Evolutionary conservation across 2,329 filamentous ascomycete genomes (phyloP).

Genomic region (Pyrenochaeta sp.): DNA sequence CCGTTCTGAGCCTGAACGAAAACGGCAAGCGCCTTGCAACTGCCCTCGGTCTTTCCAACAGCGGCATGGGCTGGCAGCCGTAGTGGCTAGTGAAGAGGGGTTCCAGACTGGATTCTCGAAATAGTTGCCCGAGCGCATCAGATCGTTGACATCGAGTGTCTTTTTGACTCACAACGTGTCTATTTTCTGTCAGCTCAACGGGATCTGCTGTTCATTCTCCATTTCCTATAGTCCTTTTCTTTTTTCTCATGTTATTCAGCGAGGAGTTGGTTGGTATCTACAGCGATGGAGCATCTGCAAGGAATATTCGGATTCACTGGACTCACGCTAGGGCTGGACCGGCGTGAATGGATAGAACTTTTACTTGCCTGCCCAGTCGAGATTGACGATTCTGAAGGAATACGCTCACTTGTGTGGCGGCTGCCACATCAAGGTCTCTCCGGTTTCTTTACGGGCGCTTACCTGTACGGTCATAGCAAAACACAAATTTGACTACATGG

Average conservation of each 20-base stretch:
- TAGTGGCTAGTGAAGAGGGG: slow-evolving; percentile 44
- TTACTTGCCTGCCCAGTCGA: not conserved
- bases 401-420: slow-evolving; percentile 2
- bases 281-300: slow-evolving; percentile 20
- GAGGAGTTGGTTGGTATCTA: slow-evolving; percentile 35
- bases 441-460: not conserved
- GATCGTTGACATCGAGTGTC: not conserved
- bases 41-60: slow-evolving; percentile 33
- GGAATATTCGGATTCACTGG: slow-evolving; percentile 16
- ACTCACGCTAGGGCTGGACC: slow-evolving; percentile 14
- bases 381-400: not conserved
- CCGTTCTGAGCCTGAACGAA: slow-evolving; percentile 44
- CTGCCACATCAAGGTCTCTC: not conserved
- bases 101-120: slow-evolving; percentile 11
- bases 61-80: slow-evolving; percentile 47
- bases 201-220: slow-evolving; percentile 6
- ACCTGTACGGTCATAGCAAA: not conserved
- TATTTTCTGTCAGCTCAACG: not conserved
- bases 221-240: slow-evolving; percentile 13
- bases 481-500: not conserved
- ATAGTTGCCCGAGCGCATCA: slow-evolving; percentile 15
- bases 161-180: not conserved
- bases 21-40: slow-evolving; percentile 37
- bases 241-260: slow-evolving; percentile 22
- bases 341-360: slow-evolving; percentile 13